Conservation (phyloP, 2,329 filamentous ascomycete species). For the Fusarium dlaminii region DNA sequence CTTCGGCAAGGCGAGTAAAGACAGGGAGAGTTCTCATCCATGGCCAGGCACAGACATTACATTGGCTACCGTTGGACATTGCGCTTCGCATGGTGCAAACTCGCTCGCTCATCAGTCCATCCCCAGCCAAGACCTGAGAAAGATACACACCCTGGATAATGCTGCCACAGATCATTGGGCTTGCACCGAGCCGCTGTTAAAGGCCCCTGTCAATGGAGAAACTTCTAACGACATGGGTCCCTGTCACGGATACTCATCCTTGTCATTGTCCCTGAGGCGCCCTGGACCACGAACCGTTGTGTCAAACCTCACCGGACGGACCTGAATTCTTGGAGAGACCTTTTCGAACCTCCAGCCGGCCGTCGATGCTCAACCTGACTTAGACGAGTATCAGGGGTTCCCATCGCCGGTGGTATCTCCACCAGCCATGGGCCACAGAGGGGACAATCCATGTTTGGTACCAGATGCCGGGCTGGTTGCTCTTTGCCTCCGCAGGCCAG, state of each 20-base stretch:
- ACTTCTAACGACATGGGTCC: constrained; percentile 15
- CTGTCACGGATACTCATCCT: constrained; percentile 10
- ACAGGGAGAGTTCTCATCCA: constrained; percentile 10
- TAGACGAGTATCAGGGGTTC: constrained; percentile 21
- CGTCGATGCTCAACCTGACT: constrained; percentile 19
- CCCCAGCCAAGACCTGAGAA: constrained; percentile 27
- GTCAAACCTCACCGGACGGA: constrained; percentile 37
- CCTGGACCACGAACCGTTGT: constrained; percentile 30
- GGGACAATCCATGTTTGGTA: constrained; percentile 24
- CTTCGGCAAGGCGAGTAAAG: constrained; percentile 10
- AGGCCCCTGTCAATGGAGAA: constrained; percentile 23
- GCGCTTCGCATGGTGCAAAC: constrained; percentile 32
- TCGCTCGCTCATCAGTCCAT: constrained; percentile 39
- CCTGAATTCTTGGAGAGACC: constrained; percentile 30
- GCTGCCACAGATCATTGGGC: constrained; percentile 26
- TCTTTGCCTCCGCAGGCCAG: constrained; percentile 27
- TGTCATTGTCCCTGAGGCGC: constrained; percentile 34
- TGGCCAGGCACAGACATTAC: constrained; percentile 30
- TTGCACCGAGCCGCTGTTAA: constrained; percentile 27
- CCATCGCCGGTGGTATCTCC: constrained; percentile 31
- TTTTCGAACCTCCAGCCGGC: constrained; percentile 22
- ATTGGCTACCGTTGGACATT: constrained; percentile 37
- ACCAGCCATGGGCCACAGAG: constrained; percentile 30
- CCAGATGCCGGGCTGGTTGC: constrained; percentile 36
- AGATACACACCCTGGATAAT: constrained; percentile 24